A percentile compares a stretch with the other conserved stretches of the same genome.
Conservation (phyloP, 2,329 filamentous ascomycete species). For the Zasmidium angulare region DNA sequence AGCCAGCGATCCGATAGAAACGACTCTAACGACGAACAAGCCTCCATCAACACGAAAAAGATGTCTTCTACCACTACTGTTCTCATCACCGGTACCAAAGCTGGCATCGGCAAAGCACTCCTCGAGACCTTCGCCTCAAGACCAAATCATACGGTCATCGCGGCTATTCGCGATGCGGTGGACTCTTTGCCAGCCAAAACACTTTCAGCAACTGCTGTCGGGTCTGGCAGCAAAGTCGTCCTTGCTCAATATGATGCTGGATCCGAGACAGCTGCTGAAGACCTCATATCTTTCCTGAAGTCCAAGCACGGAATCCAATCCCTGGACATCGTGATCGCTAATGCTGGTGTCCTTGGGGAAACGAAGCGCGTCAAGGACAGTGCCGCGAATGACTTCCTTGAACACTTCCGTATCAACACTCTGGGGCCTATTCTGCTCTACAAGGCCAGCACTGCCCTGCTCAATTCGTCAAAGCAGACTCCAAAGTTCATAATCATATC, state of each 20-base stretch:
- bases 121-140: neutral
- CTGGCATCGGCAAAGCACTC: conserved; percentile 1
- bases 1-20: neutral
- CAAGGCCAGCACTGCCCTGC: neutral
- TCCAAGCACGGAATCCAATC: neutral
- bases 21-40: neutral
- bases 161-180: neutral
- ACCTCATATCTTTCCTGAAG: neutral
- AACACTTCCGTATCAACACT: neutral
- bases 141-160: neutral
- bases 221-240: neutral
- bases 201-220: neutral
- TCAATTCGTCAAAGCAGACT: neutral
- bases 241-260: neutral
- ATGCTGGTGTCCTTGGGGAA: neutral
- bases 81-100: neutral
- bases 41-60: neutral
- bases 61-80: neutral
- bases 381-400: neutral
- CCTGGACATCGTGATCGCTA: neutral
- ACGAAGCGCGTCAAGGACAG: neutral
- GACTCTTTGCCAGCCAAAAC: neutral
- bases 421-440: neutral
- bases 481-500: neutral
- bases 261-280: neutral